Percentiles rank a stretch among this genome's conserved stretches.
phyloP scores from a whole-genome alignment of 352 stramenopile species.

The Pythium dissotocum region DNA sequence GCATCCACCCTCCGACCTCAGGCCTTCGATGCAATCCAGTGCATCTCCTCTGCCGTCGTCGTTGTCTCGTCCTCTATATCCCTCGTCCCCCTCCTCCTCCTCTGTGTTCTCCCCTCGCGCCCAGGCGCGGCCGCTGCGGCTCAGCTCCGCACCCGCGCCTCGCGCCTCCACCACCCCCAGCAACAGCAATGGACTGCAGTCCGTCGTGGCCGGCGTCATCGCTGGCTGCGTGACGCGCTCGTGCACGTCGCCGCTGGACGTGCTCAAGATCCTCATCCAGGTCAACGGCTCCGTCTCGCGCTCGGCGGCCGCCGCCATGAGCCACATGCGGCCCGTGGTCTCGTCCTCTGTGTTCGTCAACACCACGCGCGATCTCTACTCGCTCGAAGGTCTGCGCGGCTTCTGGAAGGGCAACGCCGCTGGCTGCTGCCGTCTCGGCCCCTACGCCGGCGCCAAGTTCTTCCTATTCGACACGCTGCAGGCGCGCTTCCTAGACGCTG shows the following conservation, averaged over 20 bases:
- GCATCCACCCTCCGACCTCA: background rate
- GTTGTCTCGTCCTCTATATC: background rate
- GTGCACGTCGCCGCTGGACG: constrained; percentile 77
- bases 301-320: constrained; percentile 31
- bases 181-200: constrained; percentile 47
- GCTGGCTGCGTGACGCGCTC: constrained; percentile 80
- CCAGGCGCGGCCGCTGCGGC: constrained; percentile 6
- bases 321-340: constrained; percentile 14
- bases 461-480: constrained; percentile 77
- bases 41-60: constrained; percentile 2
- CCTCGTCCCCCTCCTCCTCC: background rate
- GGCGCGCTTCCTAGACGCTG: constrained; percentile 40
- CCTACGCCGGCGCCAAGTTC: constrained; percentile 83
- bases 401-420: constrained; percentile 83
- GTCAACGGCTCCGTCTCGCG: constrained; percentile 49
- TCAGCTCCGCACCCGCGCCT: constrained; percentile 5
- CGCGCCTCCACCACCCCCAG: constrained; percentile 2
- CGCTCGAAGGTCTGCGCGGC: constrained; percentile 59
- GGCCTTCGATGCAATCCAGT: constrained; percentile 2
- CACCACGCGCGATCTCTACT: constrained; percentile 64
- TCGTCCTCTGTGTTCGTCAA: constrained; percentile 34
- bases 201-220: constrained; percentile 70
- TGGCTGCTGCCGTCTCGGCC: constrained; percentile 73
- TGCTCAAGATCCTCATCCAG: constrained; percentile 87
- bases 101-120: constrained; percentile 2